A percentile compares a stretch with the other conserved stretches of the same genome.
phyloP scores from a whole-genome alignment of 2,329 filamentous ascomycete genomes.

The Alternaria hordeiaustralica region DNA sequence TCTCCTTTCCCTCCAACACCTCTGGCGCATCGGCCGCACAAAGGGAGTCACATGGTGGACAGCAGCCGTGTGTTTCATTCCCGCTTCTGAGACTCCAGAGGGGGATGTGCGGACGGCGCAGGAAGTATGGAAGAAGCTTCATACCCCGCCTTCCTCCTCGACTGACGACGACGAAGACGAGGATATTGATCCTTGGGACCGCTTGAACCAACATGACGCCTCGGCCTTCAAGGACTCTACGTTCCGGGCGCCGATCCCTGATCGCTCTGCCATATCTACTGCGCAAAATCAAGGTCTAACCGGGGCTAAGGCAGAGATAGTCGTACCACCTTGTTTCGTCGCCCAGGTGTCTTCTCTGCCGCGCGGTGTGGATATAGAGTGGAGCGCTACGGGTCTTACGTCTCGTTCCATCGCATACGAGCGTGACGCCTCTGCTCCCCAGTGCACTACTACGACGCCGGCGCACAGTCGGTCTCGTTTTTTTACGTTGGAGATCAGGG shows the following conservation, averaged over 20 bases:
- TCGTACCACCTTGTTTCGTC: conserved; percentile 70
- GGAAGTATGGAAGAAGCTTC: conserved; percentile 53
- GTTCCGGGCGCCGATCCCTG: conserved; percentile 52
- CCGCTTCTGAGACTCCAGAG: conserved; percentile 10
- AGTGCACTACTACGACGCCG: not conserved
- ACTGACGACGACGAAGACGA: conserved; percentile 30
- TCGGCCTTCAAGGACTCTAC: conserved; percentile 29
- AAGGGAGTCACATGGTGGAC: conserved; percentile 77
- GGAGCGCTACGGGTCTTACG: conserved; percentile 72
- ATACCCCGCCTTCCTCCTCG: not conserved
- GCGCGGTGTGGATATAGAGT: conserved; percentile 77
- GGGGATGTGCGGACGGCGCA: conserved; percentile 47
- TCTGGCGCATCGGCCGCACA: conserved; percentile 80
- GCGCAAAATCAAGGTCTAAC: not conserved
- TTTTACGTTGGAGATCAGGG: conserved; percentile 20
- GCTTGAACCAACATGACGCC: conserved; percentile 65
- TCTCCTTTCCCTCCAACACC: conserved; percentile 81
- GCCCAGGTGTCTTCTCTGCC: conserved; percentile 81
- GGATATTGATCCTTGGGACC: conserved; percentile 71
- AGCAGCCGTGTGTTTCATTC: conserved; percentile 66
- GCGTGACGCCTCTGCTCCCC: not conserved
- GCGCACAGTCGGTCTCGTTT: conserved; percentile 11
- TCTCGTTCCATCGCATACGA: not conserved
- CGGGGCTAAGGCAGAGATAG: too few relatives aligned
- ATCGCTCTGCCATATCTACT: conserved; percentile 8